Evolutionary conservation across 371 early-diverging fungal genomes (phyloP).

Genomic region (Syncephalastrum racemosum): DNA sequence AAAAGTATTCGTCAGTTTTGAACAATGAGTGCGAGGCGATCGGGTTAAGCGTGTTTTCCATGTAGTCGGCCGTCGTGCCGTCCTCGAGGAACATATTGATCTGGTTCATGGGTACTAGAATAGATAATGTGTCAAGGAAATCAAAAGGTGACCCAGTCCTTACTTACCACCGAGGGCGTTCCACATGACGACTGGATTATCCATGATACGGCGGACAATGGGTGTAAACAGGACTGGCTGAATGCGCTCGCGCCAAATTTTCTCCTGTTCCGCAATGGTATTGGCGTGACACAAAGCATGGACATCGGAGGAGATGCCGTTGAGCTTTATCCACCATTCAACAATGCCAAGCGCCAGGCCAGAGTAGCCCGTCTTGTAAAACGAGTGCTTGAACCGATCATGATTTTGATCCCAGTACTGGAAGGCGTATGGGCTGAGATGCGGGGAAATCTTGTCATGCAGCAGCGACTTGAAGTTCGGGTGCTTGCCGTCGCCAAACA

Average conservation of each 20-base stretch:
- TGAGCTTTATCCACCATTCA: constrained; percentile 61
- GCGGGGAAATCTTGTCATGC: constrained; percentile 69
- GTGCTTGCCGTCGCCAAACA: constrained; percentile 80
- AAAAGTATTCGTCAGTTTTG: constrained; percentile 79
- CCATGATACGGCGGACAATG: constrained; percentile 62
- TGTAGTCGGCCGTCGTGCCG: constrained; percentile 75
- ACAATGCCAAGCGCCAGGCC: constrained; percentile 75
- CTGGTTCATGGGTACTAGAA: constrained; percentile 79
- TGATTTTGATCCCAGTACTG: constrained; percentile 78
- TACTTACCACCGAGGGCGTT: constrained; percentile 71
- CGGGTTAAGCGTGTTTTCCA: constrained; percentile 84
- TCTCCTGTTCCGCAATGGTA: constrained; percentile 61
- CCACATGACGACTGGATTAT: constrained; percentile 86
- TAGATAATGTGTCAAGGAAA: neutral
- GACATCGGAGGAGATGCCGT: constrained; percentile 61
- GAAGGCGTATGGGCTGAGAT: constrained; percentile 72
- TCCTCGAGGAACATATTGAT: constrained; percentile 85
- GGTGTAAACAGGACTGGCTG: constrained; percentile 66
- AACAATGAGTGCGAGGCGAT: constrained; percentile 64
- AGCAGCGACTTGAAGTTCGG: constrained; percentile 61
- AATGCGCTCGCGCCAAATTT: constrained; percentile 65
- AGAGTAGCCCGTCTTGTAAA: constrained; percentile 85
- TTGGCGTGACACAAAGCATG: constrained; percentile 57
- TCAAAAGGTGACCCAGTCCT: neutral
- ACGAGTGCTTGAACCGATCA: constrained; percentile 58